Evolutionary conservation across 305 asterid genomes (phyloP), one percentile per base, ranked within the genome.

Genomic region (Petunia hybrid): DNA sequence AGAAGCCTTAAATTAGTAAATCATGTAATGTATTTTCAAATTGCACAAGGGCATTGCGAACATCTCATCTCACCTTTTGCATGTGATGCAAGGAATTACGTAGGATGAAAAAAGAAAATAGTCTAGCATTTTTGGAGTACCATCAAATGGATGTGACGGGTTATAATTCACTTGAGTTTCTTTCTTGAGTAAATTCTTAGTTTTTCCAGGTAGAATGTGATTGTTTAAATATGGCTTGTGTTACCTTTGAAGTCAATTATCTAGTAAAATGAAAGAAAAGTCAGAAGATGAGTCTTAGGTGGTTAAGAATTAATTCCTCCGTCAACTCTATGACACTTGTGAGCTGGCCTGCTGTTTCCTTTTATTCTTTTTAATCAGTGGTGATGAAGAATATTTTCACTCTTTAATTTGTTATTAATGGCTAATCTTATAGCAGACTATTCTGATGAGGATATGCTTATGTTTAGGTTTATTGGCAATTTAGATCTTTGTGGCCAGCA

Each of bases 401-500:
- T 12, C 35, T 73, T 36, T 3, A 35, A 2, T 12, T 51, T 73
- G 60, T 62, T 6, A 73, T 35, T 71, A 73, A 31, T 73, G 78
- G 63, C 35, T 36, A 5, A 8, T 43, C 56, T 81, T 60, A n/a
- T 55, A 43, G 62, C 16, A 61, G 9, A 60, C 82, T 63, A 73
- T 85, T 85, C 93, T 89, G 79, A 89, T 77, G 53, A 70, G 76
- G 82, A 78, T 57, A 60, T 85, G 83, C 86, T 85, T 82, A 66
- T 90, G 83, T 70, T 64, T 89, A 96, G 99, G 97, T 96, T 94
- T 90, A 86, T 86, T 77, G 99, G 99, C 76, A 96, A 94, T 87
- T 87, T 93, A 86, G 97, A 94, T 89, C 98, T 96, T 13, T 96
- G 99, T 84, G 99, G 99, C 83, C 96, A 89, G 80, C 99, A 96